Percentiles rank a stretch among this genome's conserved stretches.
phyloP scores from a whole-genome alignment of 2,329 filamentous ascomycete species.

The Huntiella moniliformis region DNA sequence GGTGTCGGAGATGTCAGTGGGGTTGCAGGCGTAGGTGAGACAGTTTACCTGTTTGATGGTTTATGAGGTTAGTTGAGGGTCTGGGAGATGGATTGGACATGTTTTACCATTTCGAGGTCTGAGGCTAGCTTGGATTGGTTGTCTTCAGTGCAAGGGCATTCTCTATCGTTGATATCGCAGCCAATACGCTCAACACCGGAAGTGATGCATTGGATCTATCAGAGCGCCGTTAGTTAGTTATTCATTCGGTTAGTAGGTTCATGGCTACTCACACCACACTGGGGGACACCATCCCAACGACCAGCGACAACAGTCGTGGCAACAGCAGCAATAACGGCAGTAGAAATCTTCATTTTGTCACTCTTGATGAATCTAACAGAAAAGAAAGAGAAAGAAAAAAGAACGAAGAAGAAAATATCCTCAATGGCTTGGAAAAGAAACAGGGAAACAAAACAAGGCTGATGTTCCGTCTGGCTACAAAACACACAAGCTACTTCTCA shows the following conservation, averaged over 20 bases:
- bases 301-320: slow-evolving; percentile 21
- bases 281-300: slow-evolving; percentile 20
- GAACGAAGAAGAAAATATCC: slow-evolving; percentile 6
- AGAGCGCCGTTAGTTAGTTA: not conserved
- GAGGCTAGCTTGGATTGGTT: slow-evolving; percentile 18
- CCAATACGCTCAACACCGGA: slow-evolving; percentile 20
- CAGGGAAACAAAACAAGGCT: not conserved
- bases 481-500: too few relatives aligned
- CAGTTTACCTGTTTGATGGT: slow-evolving; percentile 14
- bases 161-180: slow-evolving; percentile 20
- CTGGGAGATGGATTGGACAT: slow-evolving; percentile 13
- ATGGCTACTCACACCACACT: slow-evolving; percentile 23
- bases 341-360: slow-evolving; percentile 25
- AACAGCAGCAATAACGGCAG: slow-evolving; percentile 13
- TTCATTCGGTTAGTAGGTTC: not conserved
- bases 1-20: slow-evolving; percentile 17
- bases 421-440: slow-evolving; percentile 6
- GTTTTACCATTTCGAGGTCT: slow-evolving; percentile 12
- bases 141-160: slow-evolving; percentile 22
- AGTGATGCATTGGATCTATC: slow-evolving; percentile 19
- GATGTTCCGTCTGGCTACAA: too few relatives aligned
- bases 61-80: not conserved
- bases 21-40: slow-evolving; percentile 19
- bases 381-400: not conserved
- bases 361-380: not conserved